These are phyloP conservation scores for Nematocida sp. DNA, from an alignment of 371 early-diverging fungal species.

Conservation along the genomic window DNA sequence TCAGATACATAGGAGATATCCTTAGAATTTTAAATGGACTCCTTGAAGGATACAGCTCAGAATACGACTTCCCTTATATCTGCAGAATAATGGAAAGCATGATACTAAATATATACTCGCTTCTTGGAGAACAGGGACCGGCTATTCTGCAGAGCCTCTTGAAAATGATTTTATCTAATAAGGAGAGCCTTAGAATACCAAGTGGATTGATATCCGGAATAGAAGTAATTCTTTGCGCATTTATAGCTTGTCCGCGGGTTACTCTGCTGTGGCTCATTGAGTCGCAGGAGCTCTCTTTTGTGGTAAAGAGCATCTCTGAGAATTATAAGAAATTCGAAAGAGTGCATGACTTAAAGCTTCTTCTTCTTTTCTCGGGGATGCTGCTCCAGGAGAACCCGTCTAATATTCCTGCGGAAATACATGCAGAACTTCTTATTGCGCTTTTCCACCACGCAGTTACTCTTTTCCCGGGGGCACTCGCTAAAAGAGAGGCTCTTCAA, in stretches of 20 bases:
- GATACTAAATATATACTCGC: slow-evolving; percentile 53
- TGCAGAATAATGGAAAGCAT: slow-evolving; percentile 66
- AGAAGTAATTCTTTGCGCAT: slow-evolving; percentile 38
- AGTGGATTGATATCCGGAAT: slow-evolving; percentile 63
- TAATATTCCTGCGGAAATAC: slow-evolving; percentile 21
- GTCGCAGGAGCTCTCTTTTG: slow-evolving; percentile 31
- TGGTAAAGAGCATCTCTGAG: slow-evolving; percentile 34
- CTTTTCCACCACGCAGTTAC: slow-evolving; percentile 49
- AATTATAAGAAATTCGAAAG: slow-evolving; percentile 60
- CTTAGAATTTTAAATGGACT: slow-evolving; percentile 40
- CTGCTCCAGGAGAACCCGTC: slow-evolving; percentile 33
- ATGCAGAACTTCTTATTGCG: slow-evolving; percentile 43
- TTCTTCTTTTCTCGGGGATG: slow-evolving; percentile 61
- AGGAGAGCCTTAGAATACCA: slow-evolving; percentile 49
- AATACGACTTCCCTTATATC: slow-evolving; percentile 63
- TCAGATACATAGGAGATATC: slow-evolving; percentile 22
- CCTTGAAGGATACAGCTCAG: slow-evolving; percentile 60
- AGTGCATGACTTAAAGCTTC: slow-evolving; percentile 68
- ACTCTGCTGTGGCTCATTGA: slow-evolving; percentile 16
- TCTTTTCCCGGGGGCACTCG: slow-evolving; percentile 62
- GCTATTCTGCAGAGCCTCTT: slow-evolving; percentile 43
- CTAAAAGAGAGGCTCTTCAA: slow-evolving; percentile 59
- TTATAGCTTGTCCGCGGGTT: slow-evolving; percentile 51
- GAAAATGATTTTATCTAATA: slow-evolving; percentile 37
- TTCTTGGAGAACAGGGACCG: slow-evolving; percentile 51